A percentile compares a stretch with the other conserved stretches of the same genome.
phyloP scores from a whole-genome alignment of 441 rosid species.

The Erodium chrysanthum region DNA sequence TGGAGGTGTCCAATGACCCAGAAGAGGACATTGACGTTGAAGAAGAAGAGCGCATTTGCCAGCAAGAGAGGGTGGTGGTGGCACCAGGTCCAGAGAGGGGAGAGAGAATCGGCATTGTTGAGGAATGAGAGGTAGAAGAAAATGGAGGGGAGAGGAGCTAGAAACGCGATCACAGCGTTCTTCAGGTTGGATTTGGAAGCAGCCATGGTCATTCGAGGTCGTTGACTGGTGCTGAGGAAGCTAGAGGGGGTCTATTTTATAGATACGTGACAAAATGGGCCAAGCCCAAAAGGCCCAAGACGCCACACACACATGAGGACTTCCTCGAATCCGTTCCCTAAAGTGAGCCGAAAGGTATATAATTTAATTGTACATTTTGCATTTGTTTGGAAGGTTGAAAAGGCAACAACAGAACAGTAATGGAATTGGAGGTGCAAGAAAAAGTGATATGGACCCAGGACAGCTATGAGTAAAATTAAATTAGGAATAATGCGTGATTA shows the following conservation, averaged over 20 bases:
- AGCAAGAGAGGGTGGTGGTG: conserved; percentile 21
- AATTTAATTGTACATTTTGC: too few relatives aligned
- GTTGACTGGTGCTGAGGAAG: neutral
- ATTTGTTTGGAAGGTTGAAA: too few relatives aligned
- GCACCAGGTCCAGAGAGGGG: conserved; percentile 19
- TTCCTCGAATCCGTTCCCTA: too few relatives aligned
- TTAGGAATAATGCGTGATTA: too few relatives aligned
- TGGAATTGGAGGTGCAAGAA: too few relatives aligned
- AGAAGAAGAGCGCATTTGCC: conserved; percentile 72
- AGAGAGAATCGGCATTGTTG: conserved; percentile 4
- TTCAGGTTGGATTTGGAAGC: conserved; percentile 31
- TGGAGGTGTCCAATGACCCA: conserved; percentile 70
- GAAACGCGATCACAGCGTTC: conserved; percentile 25
- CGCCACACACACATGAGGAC: neutral
- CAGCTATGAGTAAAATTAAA: too few relatives aligned
- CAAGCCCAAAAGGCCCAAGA: neutral
- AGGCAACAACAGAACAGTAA: too few relatives aligned
- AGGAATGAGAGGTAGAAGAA: conserved; percentile 56
- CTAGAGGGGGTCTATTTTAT: too few relatives aligned
- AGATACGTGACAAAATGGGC: neutral
- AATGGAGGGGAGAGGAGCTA: conserved; percentile 70
- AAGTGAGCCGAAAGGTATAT: neutral
- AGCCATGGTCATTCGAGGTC: neutral
- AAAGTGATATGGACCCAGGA: too few relatives aligned
- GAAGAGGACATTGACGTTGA: conserved; percentile 81